A percentile compares a stretch with the other conserved stretches of the same genome.
phyloP scores from a whole-genome alignment of 2,329 filamentous ascomycete species.

The Tolypocladium pustulatum region DNA sequence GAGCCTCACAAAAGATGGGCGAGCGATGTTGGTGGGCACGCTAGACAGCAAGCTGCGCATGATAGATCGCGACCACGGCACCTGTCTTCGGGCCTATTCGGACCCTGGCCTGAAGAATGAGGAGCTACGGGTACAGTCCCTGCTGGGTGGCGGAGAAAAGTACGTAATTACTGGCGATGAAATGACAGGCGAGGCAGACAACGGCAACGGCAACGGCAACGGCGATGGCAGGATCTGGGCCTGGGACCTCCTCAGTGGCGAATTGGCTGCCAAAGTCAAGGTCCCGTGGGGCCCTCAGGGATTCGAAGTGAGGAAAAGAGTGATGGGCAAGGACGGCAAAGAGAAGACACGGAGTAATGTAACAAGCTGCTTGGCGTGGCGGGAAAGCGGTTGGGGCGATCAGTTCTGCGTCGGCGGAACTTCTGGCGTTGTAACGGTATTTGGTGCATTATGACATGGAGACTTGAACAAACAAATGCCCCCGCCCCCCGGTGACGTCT shows the following conservation, averaged over 20 bases:
- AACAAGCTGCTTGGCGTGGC: conserved; percentile 53
- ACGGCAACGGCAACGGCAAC: conserved; percentile 11
- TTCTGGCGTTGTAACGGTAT: conserved; percentile 55
- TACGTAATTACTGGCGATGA: conserved; percentile 78
- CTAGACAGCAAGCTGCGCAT: conserved; percentile 70
- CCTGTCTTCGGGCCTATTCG: conserved; percentile 61
- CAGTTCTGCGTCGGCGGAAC: conserved; percentile 58
- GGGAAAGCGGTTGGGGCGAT: conserved; percentile 49
- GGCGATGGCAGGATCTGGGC: conserved; percentile 57
- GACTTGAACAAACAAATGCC: not conserved
- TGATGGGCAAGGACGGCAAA: conserved; percentile 49
- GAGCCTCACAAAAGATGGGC: conserved; percentile 58
- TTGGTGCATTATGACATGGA: conserved; percentile 29
- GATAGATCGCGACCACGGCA: conserved; percentile 68
- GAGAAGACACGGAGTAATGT: conserved; percentile 49
- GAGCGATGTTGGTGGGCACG: conserved; percentile 61
- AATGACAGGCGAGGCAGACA: conserved; percentile 23
- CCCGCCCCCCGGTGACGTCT: not conserved
- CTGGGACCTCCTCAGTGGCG: conserved; percentile 76
- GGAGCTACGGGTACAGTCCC: conserved; percentile 62
- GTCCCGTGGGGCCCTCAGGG: conserved; percentile 47
- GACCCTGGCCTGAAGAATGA: conserved; percentile 50
- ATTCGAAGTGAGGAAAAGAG: conserved; percentile 36
- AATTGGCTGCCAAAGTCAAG: conserved; percentile 50
- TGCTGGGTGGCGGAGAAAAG: conserved; percentile 65